phyloP scores from a whole-genome alignment of 2,329 filamentous ascomycete species.

The Blastomyces gilchristii region DNA sequence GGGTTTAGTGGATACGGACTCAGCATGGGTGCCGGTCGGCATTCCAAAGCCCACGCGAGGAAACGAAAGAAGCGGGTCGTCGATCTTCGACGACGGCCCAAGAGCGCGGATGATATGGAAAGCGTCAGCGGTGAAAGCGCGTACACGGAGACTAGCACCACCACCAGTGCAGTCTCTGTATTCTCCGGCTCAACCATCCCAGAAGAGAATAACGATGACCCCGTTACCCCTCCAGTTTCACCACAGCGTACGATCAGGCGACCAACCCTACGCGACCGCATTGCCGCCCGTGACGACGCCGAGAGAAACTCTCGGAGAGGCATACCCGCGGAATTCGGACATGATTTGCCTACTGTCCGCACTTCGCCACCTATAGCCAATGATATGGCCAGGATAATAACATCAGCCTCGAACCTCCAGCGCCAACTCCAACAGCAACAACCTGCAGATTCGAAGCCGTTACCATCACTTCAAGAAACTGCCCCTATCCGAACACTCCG shows the following conservation, averaged over 20 bases:
- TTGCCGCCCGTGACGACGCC: slow-evolving; percentile 18
- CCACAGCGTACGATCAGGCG: slow-evolving; percentile 31
- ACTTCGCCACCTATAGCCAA: background rate
- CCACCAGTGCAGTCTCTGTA: slow-evolving; percentile 36
- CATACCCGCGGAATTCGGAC: slow-evolving; percentile 17
- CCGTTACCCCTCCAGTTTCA: slow-evolving; percentile 43
- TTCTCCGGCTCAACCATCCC: slow-evolving; percentile 46
- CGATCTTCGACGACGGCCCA: slow-evolving; percentile 37
- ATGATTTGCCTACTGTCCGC: slow-evolving; percentile 14
- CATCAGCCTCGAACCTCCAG: background rate
- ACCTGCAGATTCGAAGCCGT: background rate
- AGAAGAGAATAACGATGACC: slow-evolving; percentile 50
- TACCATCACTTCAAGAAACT: background rate
- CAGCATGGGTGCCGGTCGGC: slow-evolving; percentile 32
- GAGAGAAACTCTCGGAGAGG: slow-evolving; percentile 19
- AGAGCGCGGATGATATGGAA: slow-evolving; percentile 32
- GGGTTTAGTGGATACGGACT: slow-evolving; percentile 33
- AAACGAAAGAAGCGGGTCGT: slow-evolving; percentile 40
- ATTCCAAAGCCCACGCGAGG: slow-evolving; percentile 39
- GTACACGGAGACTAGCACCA: slow-evolving; percentile 31
- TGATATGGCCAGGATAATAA: slow-evolving; percentile 1
- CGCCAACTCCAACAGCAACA: background rate
- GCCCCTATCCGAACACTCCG: slow-evolving; percentile 2
- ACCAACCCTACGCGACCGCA: slow-evolving; percentile 27
- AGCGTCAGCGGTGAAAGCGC: slow-evolving; percentile 35